These are phyloP conservation scores for Penicillium arizonense DNA, from an alignment of 495 filamentous ascomycete species.

Conservation along the genomic window DNA sequence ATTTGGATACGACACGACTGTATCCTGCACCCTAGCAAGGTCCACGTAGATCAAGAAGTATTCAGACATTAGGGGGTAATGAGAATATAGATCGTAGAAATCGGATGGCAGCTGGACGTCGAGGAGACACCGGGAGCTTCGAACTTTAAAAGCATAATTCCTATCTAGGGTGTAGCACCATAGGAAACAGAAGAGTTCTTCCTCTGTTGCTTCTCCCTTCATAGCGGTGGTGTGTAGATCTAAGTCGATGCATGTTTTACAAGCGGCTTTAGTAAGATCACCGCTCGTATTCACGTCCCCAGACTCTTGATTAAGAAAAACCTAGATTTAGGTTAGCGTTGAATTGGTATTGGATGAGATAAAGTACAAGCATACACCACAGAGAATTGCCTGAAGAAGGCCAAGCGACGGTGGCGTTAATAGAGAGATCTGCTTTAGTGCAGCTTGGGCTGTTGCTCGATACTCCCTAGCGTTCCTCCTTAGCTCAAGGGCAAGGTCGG, in stretches of 20 bases:
- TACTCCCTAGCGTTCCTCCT: constrained; percentile 7
- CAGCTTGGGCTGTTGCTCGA: constrained; percentile 13
- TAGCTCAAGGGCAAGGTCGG: constrained; percentile 7
- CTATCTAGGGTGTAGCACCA: constrained; percentile 26
- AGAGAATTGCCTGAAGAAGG: constrained; percentile 13
- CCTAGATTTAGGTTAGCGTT: constrained; percentile 1
- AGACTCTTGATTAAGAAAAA: constrained; percentile 22
- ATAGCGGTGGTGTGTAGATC: constrained; percentile 5
- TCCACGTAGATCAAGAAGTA: constrained; percentile 15
- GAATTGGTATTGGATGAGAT: neutral
- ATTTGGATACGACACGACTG: constrained; percentile 7
- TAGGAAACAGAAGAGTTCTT: constrained; percentile 24
- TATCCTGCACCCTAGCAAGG: constrained; percentile 21
- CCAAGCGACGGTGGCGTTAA: constrained; percentile 7
- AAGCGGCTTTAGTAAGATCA: constrained; percentile 18
- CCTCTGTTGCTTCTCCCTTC: neutral
- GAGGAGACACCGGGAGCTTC: constrained; percentile 5
- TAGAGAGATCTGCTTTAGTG: constrained; percentile 13
- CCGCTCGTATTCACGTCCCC: constrained; percentile 15
- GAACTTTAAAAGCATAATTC: constrained; percentile 21
- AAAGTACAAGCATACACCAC: neutral
- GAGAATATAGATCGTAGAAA: neutral
- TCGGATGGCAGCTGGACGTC: neutral
- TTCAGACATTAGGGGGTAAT: neutral
- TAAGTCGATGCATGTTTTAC: constrained; percentile 15